Evolutionary conservation across 2,329 filamentous ascomycete genomes (phyloP).

Genomic region (Dactylellina sp.): DNA sequence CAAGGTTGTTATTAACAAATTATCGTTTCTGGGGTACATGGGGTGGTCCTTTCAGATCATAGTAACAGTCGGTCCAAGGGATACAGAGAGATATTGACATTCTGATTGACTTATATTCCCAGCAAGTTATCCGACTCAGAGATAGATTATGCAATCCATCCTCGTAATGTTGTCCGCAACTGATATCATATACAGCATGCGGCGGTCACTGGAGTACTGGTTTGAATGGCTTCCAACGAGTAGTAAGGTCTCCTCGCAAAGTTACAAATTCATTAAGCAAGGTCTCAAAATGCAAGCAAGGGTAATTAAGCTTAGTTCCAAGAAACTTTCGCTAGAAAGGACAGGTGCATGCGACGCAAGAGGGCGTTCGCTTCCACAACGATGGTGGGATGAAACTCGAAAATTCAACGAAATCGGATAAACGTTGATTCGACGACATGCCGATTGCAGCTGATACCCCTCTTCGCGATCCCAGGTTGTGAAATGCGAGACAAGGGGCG

Average conservation of each 20-base stretch:
- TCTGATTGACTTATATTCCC: too few relatives aligned
- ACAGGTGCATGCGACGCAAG: conserved; percentile 44
- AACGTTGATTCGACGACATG: conserved; percentile 41
- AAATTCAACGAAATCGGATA: conserved; percentile 29
- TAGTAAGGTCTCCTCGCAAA: background rate
- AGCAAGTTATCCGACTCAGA: too few relatives aligned
- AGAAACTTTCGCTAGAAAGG: conserved; percentile 31
- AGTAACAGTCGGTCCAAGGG: too few relatives aligned
- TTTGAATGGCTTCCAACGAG: background rate
- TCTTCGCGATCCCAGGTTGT: conserved; percentile 31
- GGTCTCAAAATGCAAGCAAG: conserved; percentile 6
- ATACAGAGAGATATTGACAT: too few relatives aligned
- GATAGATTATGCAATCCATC: too few relatives aligned
- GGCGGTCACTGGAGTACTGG: too few relatives aligned
- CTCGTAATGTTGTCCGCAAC: too few relatives aligned
- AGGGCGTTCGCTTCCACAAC: conserved; percentile 15
- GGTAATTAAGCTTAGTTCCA: conserved; percentile 4
- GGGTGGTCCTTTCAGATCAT: too few relatives aligned
- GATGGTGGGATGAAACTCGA: conserved; percentile 34
- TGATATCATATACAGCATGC: too few relatives aligned
- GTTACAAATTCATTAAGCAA: too few relatives aligned
- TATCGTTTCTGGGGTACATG: too few relatives aligned
- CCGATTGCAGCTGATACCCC: conserved; percentile 19
- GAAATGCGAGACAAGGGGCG: conserved; percentile 45
- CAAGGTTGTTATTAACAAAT: background rate